Conservation (phyloP, 345 rosid species). For the Rhizophora apiculata region DNA sequence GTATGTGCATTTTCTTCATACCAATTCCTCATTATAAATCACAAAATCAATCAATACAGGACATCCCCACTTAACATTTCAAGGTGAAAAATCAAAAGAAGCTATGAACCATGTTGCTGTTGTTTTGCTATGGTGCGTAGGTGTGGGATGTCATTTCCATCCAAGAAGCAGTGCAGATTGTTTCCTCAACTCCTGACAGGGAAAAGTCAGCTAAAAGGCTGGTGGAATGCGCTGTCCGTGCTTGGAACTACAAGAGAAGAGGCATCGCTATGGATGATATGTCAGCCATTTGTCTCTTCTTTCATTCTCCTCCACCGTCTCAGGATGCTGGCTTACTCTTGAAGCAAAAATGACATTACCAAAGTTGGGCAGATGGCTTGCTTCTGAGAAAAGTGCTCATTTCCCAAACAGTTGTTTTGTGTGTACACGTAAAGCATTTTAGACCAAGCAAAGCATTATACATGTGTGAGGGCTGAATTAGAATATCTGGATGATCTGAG, state of each 20-base stretch:
- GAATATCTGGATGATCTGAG: too few relatives aligned
- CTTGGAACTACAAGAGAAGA: constrained; percentile 67
- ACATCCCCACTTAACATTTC: too few relatives aligned
- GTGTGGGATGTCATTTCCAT: constrained; percentile 88
- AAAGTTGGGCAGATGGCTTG: neutral
- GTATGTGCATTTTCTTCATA: constrained; percentile 26
- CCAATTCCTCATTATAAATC: too few relatives aligned
- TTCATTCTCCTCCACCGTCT: constrained; percentile 27
- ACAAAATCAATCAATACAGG: too few relatives aligned
- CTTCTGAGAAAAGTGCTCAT: neutral
- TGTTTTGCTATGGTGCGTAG: constrained; percentile 22
- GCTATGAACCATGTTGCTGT: neutral
- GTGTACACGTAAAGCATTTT: neutral
- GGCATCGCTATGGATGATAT: constrained; percentile 80
- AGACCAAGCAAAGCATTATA: neutral
- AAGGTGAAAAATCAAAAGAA: too few relatives aligned
- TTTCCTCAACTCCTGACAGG: constrained; percentile 46
- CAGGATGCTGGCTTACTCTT: constrained; percentile 8
- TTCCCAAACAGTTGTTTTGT: neutral
- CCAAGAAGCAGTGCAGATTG: constrained; percentile 73
- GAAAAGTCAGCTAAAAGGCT: constrained; percentile 63
- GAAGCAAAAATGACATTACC: constrained; percentile 6
- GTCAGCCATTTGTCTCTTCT: constrained; percentile 81
- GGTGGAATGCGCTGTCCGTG: constrained; percentile 60
- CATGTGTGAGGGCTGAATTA: neutral